These are phyloP conservation scores for Yamadazyma atlantica DNA, from an alignment of 1,139 yeast species.

Conservation along the genomic window DNA sequence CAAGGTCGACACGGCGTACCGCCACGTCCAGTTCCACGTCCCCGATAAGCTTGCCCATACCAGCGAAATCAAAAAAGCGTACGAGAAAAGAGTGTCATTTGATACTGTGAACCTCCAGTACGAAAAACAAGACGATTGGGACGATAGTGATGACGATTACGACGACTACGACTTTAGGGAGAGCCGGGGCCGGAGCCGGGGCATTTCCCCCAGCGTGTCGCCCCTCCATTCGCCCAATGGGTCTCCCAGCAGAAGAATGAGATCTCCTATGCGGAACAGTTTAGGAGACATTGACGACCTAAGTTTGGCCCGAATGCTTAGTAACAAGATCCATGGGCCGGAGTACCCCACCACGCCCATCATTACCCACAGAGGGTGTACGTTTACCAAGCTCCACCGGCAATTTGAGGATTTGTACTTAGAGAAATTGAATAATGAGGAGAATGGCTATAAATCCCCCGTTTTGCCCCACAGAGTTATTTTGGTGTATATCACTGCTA, in stretches of 20 bases:
- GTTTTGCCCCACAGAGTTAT: slow-evolving; percentile 53
- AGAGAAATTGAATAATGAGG: slow-evolving; percentile 27
- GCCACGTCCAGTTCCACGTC: slow-evolving; percentile 18
- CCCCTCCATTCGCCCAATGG: slow-evolving; percentile 20
- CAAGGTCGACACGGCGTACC: slow-evolving; percentile 12
- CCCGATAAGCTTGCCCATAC: slow-evolving; percentile 14
- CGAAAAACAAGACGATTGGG: slow-evolving; percentile 7
- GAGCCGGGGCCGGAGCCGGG: slow-evolving; percentile 16
- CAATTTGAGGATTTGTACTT: slow-evolving; percentile 40
- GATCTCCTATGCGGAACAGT: slow-evolving; percentile 9
- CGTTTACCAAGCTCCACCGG: slow-evolving; percentile 46
- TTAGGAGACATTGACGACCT: slow-evolving; percentile 3
- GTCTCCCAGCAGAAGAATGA: slow-evolving; percentile 13
- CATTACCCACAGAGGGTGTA: slow-evolving; percentile 51
- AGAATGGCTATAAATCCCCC: slow-evolving; percentile 25
- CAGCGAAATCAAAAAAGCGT: slow-evolving; percentile 12
- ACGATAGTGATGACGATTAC: slow-evolving; percentile 10
- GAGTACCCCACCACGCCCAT: slow-evolving; percentile 54
- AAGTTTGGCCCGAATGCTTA: slow-evolving; percentile 9
- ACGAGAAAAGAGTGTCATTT: slow-evolving; percentile 22
- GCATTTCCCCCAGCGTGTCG: slow-evolving; percentile 16
- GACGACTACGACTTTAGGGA: slow-evolving; percentile 9
- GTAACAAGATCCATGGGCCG: slow-evolving; percentile 4
- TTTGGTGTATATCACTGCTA: slow-evolving; percentile 65
- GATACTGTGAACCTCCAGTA: slow-evolving; percentile 23